Base-by-base conservation (phyloP, 2,329 filamentous ascomycete species). In the Clarireedia paspali region DNA sequence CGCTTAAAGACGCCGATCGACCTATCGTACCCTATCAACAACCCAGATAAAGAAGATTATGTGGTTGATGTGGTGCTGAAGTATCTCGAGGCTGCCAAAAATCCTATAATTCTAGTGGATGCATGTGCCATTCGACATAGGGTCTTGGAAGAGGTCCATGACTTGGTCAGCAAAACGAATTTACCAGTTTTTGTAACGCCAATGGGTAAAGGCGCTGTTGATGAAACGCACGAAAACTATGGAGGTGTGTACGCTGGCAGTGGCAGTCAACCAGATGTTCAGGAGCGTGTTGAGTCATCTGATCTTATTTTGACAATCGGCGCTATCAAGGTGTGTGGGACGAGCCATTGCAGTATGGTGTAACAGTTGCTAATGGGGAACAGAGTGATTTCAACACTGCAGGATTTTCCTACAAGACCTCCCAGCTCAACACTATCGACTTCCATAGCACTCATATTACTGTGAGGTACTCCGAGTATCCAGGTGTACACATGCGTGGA, bases 111-210 rank as follows among this genome's bases (percentile, higher is more conserved):
- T 39, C 75, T 96, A 6, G 84, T 95, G 5, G 91, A 96, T 70
- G 88, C 88, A 36, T 94, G 89, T 65, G 87, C 89, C 10, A 84
- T 91, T 61, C 83, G 89, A 36, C 88, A 94, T 67, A 78, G 85
- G 44, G 86, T 87, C 15, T 71, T 91, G 1, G 71, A 82, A 1
- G 89, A 94, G 70, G 83, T 90, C 17, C 83, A 88, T 63, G 80
- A 81, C 6, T 75, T 96, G 15, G 75, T 95, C 51, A 76, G 85
- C 58, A 88, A 85, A 70, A 88, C 88, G 1, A 77, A 82, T 4
- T 75, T 95, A 6, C 90, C 91, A 4, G 86, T 88, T 0, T 95
- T 94, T 64, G 88, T 91, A n/a, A 87, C 89, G 0, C 89, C 90
- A 2, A 95, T 95, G 87, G 90, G 90, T 47, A 95, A 95, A 73